A percentile compares a stretch with the other conserved stretches of the same genome.
phyloP scores from a whole-genome alignment of 495 filamentous ascomycete species.

The Aspergillus avenaceus region DNA sequence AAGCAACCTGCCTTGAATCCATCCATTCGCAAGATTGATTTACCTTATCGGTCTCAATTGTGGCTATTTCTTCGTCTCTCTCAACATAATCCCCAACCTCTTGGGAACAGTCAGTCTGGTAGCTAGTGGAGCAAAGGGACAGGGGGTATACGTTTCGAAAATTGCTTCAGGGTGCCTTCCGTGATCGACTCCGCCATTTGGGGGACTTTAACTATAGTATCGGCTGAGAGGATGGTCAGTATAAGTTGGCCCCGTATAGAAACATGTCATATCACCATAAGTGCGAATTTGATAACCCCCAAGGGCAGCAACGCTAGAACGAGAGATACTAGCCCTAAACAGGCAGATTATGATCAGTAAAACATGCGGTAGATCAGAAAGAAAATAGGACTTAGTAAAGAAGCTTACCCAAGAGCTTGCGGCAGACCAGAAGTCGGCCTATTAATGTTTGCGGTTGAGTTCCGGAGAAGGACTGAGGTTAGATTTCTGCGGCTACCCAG shows the following conservation, averaged over 20 bases:
- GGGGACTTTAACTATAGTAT: conserved; percentile 86
- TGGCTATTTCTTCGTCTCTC: conserved; percentile 96
- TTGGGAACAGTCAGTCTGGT: conserved; percentile 29
- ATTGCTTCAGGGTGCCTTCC: conserved; percentile 95
- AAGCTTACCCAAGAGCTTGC: conserved; percentile 27
- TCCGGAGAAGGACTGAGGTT: conserved; percentile 9
- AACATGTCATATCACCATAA: conserved; percentile 26
- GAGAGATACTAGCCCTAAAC: conserved; percentile 24
- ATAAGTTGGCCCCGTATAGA: not conserved
- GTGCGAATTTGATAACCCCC: conserved; percentile 34
- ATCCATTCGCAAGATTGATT: conserved; percentile 1
- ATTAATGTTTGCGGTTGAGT: not conserved
- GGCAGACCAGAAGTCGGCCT: conserved; percentile 24
- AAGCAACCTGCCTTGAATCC: conserved; percentile 3
- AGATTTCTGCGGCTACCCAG: conserved; percentile 11
- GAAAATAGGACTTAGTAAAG: not conserved
- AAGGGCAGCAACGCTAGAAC: conserved; percentile 22
- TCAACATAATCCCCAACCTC: conserved; percentile 93
- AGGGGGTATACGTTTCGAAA: conserved; percentile 65
- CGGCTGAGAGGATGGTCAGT: conserved; percentile 47
- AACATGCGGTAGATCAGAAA: not conserved
- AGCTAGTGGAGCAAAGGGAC: not conserved
- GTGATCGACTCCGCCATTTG: conserved; percentile 99
- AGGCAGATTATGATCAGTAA: conserved; percentile 1
- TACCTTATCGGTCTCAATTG: conserved; percentile 99